Evolutionary conservation across 2,329 filamentous ascomycete species (phyloP), one percentile per base, ranked within the genome.

Genomic region (Alternaria burnsii): DNA sequence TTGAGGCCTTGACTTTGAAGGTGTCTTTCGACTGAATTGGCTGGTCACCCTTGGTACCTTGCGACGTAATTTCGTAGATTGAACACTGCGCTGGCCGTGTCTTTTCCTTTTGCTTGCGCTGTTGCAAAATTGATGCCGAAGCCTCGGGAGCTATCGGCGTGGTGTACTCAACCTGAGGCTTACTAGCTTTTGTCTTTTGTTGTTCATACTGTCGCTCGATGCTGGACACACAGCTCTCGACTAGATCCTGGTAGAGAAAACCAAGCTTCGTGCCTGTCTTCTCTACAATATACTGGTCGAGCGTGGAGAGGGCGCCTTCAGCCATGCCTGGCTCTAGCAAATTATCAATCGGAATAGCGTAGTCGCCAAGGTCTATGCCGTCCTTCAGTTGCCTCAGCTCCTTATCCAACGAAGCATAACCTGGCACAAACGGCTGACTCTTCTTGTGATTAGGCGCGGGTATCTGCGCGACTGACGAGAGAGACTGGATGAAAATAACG

Each of bases 251-350:
- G 14, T 58, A 58, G 2, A 58, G 55, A 7, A 53, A 58, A 3
- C 47, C 55, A 6, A 58, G 55, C 5, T 58, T 58, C 2, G 47
- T 53, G 4, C 55, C 55, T 2, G 75, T 63, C 26, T 79, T 80
- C 0, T 79, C 70, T 1, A 72, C 36, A 3, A 85, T 57, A 46
- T 81, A 81, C 10, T 65, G 22, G 36, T 83, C 75, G 0, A 85
- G 71, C 20, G 40, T 11, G 26, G 26, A 67, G 5, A 84, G 65
- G 2, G 82, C 80, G 0, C 60, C 62, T 3, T 71, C 61, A 0
- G 79, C 71, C 72, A 81, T 75, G 0, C 76, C 78, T 0, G 80
- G 79, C 53, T 83, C 77, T 0, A 79, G 59, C 0, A 85, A 74
- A 8, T 82, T 81, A 44, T 79, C 74, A 4, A 83, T 80, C 0